Evolutionary conservation across 495 filamentous ascomycete genomes (phyloP), one percentile per base, ranked within the genome.

Genomic region (Penicillium turbatum): DNA sequence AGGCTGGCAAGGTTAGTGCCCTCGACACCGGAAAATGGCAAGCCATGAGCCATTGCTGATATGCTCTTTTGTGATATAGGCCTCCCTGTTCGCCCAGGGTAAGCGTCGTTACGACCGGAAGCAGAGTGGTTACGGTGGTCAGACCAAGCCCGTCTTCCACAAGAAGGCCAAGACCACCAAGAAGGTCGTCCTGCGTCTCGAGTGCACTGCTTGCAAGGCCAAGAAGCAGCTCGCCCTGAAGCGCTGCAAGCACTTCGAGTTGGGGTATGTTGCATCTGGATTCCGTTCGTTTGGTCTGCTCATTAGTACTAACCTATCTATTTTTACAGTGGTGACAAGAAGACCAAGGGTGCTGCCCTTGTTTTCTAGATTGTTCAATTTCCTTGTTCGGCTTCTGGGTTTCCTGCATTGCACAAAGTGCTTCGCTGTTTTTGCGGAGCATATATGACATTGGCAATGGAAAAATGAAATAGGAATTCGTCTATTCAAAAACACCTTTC

Each of bases 151-250:
- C 62, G 89, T 96, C 67, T 96, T 99, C 87, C 92, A 97, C 88
- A 97, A 97, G 86, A 97, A 97, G 84, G 95, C 95, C 58, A 99
- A 99, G 87, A 97, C 95, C 60, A 99, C 95, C 67, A 99, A 97
- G 86, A 99, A 99, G 88, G 86, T 99, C 64, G 95, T 99, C 72
- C 80, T 99, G 66, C 83, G 95, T 77, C 79, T 99, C 69, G 93
- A 99, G 78, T 98, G 95, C 81, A 92, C 88, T 63, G 61, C 70
- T 39, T 98, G 93, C 88, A 97, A 98, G 86, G 86, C 90, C 66
- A 99, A 97, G 89, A 90, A 90, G 73, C 95, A 97, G 80, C 80
- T 97, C 64, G 82, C 92, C 66, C 81, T 98, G 72, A 97, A 97
- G 86, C 89, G 92, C 69, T 96, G 92, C 90, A 97, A 97, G 86